phyloP scores from a whole-genome alignment of 1,284 basidiomycete genomes.

The Macrocystidia cucumis region DNA sequence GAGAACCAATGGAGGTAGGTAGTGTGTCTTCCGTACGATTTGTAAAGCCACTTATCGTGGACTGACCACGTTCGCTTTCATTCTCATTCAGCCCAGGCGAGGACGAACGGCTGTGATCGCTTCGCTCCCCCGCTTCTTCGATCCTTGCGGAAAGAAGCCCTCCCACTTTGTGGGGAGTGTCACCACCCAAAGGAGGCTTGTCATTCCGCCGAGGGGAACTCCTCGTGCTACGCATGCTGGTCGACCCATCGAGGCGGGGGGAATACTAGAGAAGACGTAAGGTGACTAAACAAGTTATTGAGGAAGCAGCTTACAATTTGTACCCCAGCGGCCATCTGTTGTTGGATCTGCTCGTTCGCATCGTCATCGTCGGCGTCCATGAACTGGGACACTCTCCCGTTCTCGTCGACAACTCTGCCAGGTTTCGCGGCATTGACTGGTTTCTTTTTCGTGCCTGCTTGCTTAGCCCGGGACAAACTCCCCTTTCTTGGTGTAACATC shows the following conservation, averaged over 20 bases:
- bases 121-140: conserved; percentile 34
- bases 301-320: conserved; percentile 45
- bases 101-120: conserved; percentile 27
- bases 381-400: conserved; percentile 71
- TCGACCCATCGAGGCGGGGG: conserved; percentile 42
- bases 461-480: conserved; percentile 27
- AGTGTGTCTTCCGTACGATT: conserved; percentile 40
- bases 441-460: conserved; percentile 19
- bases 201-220: conserved; percentile 54
- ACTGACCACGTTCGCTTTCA: conserved; percentile 49
- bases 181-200: conserved; percentile 28
- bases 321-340: conserved; percentile 69
- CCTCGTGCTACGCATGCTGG: conserved; percentile 59
- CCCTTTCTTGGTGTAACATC: conserved; percentile 48
- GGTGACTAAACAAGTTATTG: conserved; percentile 2
- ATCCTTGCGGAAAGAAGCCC: conserved; percentile 33
- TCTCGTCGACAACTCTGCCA: conserved; percentile 37
- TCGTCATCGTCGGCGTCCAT: conserved; percentile 89
- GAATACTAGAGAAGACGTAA: conserved; percentile 35
- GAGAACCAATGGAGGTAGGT: conserved; percentile 50
- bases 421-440: conserved; percentile 23
- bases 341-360: conserved; percentile 79
- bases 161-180: conserved; percentile 29
- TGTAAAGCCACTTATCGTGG: conserved; percentile 36
- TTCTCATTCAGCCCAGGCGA: conserved; percentile 41